Evolutionary conservation across 495 filamentous ascomycete species (phyloP).

Genomic region (Tuber aestivum): DNA sequence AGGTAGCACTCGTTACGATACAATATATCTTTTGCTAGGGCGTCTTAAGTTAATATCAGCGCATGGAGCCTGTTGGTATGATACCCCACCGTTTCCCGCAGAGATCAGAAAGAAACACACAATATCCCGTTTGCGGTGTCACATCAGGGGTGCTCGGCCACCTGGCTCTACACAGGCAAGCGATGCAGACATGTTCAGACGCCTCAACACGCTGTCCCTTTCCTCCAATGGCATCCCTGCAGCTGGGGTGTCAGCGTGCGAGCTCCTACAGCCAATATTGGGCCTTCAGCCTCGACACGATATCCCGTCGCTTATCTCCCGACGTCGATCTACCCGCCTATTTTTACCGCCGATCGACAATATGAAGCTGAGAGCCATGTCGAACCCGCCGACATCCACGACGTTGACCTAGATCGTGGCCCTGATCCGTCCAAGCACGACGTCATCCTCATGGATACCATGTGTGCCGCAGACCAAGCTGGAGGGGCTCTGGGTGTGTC

Average conservation of each 20-base stretch:
- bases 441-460: conserved; percentile 12
- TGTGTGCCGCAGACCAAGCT: conserved; percentile 4
- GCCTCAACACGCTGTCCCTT: not conserved
- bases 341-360: not conserved
- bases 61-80: not conserved
- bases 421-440: conserved; percentile 1
- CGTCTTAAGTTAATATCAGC: not conserved
- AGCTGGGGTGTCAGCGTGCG: too few relatives aligned
- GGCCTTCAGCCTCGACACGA: conserved; percentile 5
- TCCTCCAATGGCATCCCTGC: too few relatives aligned
- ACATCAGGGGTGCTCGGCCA: not conserved
- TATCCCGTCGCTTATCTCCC: not conserved
- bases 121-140: not conserved
- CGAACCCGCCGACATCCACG: conserved; percentile 3
- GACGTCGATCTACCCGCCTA: not conserved
- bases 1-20: not conserved
- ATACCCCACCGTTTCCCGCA: not conserved
- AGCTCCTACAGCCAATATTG: not conserved
- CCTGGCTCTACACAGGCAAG: not conserved
- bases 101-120: not conserved
- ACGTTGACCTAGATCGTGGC: conserved; percentile 6
- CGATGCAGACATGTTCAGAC: not conserved
- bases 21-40: not conserved
- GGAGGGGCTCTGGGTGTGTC: too few relatives aligned
- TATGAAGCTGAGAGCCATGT: not conserved